Conservation (phyloP, 2,329 filamentous ascomycete species). For the Fonsecaea multimorphosa region DNA sequence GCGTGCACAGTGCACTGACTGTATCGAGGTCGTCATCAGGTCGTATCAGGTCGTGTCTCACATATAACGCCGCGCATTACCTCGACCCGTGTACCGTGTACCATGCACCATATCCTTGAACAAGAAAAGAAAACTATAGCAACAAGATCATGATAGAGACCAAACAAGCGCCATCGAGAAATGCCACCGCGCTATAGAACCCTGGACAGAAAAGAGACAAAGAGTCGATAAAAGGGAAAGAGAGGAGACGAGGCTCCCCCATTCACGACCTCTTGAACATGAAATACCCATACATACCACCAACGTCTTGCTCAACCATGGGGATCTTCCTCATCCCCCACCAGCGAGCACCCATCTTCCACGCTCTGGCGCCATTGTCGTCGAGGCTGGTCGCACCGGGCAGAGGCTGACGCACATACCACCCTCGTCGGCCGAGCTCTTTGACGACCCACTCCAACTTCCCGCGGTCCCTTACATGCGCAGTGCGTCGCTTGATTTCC, state of each 20-base stretch:
- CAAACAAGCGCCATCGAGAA: background rate
- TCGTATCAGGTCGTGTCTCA: background rate
- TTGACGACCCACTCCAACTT: slow-evolving; percentile 72
- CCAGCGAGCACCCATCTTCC: slow-evolving; percentile 84
- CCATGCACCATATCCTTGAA: background rate
- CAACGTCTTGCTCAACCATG: slow-evolving; percentile 61
- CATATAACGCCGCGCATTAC: too few relatives aligned
- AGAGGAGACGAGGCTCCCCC: background rate
- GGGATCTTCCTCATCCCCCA: slow-evolving; percentile 80
- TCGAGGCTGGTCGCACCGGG: slow-evolving; percentile 30
- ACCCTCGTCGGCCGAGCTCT: slow-evolving; percentile 72
- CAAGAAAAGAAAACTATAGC: too few relatives aligned
- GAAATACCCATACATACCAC: slow-evolving; percentile 65
- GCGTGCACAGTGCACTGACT: too few relatives aligned
- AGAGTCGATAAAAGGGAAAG: background rate
- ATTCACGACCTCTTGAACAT: slow-evolving; percentile 59
- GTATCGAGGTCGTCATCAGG: background rate
- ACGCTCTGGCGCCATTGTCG: slow-evolving; percentile 67
- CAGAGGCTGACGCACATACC: slow-evolving; percentile 62
- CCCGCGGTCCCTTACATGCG: slow-evolving; percentile 44
- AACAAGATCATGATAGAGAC: background rate
- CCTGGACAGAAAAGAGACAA: background rate
- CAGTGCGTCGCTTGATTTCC: slow-evolving; percentile 63
- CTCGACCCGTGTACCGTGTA: background rate
- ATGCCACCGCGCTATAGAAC: background rate